A percentile compares a stretch with the other conserved stretches of the same genome.
These are phyloP conservation scores for Pseudogymnoascus sp. DNA, from an alignment of 2,329 filamentous ascomycete species.

Conservation along the genomic window DNA sequence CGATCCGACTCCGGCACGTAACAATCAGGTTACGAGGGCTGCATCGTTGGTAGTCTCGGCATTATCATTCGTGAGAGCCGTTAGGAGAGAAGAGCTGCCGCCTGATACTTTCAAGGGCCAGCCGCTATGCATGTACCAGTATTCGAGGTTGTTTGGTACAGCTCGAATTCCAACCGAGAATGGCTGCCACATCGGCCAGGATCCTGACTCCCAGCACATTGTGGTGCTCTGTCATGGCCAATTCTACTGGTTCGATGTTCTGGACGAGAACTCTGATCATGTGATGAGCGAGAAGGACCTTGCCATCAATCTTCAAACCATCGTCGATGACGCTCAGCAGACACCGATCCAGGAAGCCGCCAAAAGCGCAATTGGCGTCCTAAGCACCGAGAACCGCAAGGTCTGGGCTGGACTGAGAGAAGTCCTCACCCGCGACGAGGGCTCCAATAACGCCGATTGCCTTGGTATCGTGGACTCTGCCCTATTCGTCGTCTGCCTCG, in stretches of 20 bases:
- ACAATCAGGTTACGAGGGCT: constrained; percentile 91
- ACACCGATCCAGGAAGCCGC: constrained; percentile 89
- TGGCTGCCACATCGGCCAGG: constrained; percentile 92
- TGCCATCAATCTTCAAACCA: constrained; percentile 81
- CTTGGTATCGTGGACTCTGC: constrained; percentile 93
- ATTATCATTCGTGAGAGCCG: constrained; percentile 83
- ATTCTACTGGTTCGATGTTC: constrained; percentile 97
- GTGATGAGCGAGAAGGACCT: constrained; percentile 98
- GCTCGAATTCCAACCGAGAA: constrained; percentile 89
- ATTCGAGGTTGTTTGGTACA: constrained; percentile 89
- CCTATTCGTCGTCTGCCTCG: constrained; percentile 83
- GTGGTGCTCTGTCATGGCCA: constrained; percentile 91
- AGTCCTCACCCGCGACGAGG: constrained; percentile 73
- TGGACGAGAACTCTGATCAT: constrained; percentile 87
- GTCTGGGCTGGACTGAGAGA: constrained; percentile 90
- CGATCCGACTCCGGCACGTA: constrained; percentile 90
- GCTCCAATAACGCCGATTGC: constrained; percentile 92
- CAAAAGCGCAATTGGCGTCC: constrained; percentile 85
- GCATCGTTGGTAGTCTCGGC: constrained; percentile 87
- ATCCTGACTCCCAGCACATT: constrained; percentile 85
- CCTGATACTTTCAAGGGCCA: constrained; percentile 78
- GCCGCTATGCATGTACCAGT: constrained; percentile 96
- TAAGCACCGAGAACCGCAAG: constrained; percentile 94
- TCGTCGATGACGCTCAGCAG: constrained; percentile 82
- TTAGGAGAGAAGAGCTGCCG: constrained; percentile 84